Evolutionary conservation across 148 eudicot genomes (phyloP), one percentile per base, ranked within the genome.

Genomic region (Amaranthus hypochondriacus): DNA sequence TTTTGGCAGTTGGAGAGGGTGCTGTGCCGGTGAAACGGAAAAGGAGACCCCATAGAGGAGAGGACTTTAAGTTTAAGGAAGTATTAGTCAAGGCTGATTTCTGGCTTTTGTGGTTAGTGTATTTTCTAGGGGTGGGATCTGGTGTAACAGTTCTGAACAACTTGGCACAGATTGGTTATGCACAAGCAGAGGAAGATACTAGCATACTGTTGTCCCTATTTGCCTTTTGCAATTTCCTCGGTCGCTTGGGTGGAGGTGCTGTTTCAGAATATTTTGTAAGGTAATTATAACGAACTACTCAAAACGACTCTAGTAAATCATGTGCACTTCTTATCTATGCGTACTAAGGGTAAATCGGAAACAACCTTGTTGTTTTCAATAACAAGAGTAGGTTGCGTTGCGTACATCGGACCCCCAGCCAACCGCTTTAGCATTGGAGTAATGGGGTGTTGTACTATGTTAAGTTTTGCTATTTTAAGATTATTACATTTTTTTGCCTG

Each of bases 61-160:
- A 94, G 21, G 96, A 94, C 81, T 94, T 94, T 72, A 89, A 69
- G 48, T 87, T 91, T 69, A 78, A 72, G 43, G 90, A 94, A 85
- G 95, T 92, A 73, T 9, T 93, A 62, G 59, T 88, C 15, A 94
- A 91, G 75, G 97, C 98, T 62, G 98, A 94, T 87, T 94, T 91
- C 76, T 94, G 98, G 98, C 97, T 91, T 69, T 77, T 91, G 61
- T 89, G 92, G 89, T 7, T 86, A 13, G 92, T 89, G 5, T 89
- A 91, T 80, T 94, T 94, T 80, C 73, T 89, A 50, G 98, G 98
- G 69, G 89, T 87, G 71, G 97, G 96, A 66, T 81, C 97, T 10
- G 97, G 96, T 42, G 83, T 94, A 2, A 94, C 97, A 11, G 97
- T 94, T 73, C 87, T 91, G 11, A 94, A 91, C 70, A 91, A 94